Percentiles rank a stretch among this genome's conserved stretches.
Conservation (phyloP, 805 yeast species). For the Saccharomycopsis sp. region DNA sequence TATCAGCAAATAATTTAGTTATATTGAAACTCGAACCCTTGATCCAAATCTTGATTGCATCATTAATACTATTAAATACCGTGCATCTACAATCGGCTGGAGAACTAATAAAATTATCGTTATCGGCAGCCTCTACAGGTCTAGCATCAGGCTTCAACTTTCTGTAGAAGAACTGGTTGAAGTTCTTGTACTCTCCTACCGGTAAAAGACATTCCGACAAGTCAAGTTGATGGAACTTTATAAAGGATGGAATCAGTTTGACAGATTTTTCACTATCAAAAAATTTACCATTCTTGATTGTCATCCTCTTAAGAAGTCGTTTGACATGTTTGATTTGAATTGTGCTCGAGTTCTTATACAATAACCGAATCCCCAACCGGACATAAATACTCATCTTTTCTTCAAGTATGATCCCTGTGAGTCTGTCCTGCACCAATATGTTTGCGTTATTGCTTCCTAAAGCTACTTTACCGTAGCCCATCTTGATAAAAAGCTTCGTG, state of each 20-base stretch:
- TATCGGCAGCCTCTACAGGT: conserved; percentile 51
- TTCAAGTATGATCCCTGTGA: conserved; percentile 82
- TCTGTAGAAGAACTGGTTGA: conserved; percentile 87
- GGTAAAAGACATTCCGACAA: conserved; percentile 54
- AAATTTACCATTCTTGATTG: conserved; percentile 76
- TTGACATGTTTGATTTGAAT: conserved; percentile 52
- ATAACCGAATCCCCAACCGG: conserved; percentile 74
- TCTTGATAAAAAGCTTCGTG: conserved; percentile 69
- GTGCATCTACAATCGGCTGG: conserved; percentile 88
- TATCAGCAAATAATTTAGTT: conserved; percentile 48
- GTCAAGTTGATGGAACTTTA: conserved; percentile 77
- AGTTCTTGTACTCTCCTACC: conserved; percentile 52
- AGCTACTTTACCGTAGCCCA: conserved; percentile 82
- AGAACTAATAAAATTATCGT: conserved; percentile 50
- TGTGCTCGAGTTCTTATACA: conserved; percentile 70
- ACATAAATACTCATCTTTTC: conserved; percentile 90
- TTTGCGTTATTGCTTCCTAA: conserved; percentile 90
- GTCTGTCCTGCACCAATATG: conserved; percentile 86
- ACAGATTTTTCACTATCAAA: conserved; percentile 69
- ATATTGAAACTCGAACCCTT: conserved; percentile 76
- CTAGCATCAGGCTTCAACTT: conserved; percentile 66
- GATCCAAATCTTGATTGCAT: conserved; percentile 79
- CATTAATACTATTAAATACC: conserved; percentile 49
- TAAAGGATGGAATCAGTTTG: conserved; percentile 64
- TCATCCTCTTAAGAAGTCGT: conserved; percentile 53